Conservation (phyloP, 441 rosid species). For the Gossypium gossypioides region DNA sequence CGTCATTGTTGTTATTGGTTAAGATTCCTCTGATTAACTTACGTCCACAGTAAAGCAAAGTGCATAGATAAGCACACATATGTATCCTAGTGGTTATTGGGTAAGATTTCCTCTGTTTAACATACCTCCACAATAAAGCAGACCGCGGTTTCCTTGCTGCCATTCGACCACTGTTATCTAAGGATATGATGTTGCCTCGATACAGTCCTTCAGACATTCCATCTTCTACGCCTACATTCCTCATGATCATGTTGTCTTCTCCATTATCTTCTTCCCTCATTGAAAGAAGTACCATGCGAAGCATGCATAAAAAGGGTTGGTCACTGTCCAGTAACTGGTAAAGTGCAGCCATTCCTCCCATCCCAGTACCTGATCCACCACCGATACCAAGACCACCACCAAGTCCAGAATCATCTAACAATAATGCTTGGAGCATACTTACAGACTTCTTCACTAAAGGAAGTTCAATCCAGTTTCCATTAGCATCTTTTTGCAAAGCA, state of each 20-base stretch:
- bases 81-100: not conserved
- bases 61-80: not conserved
- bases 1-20: not conserved
- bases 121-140: constrained; percentile 93
- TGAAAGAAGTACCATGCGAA: constrained; percentile 95
- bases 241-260: constrained; percentile 67
- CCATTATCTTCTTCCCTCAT: constrained; percentile 98
- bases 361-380: constrained; percentile 99
- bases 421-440: constrained; percentile 92
- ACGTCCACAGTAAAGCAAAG: constrained; percentile 49
- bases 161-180: constrained; percentile 51
- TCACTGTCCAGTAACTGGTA: constrained; percentile 97
- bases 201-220: constrained; percentile 38
- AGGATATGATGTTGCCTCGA: constrained; percentile 30
- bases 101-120: not conserved
- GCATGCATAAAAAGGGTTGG: constrained; percentile 99
- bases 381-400: constrained; percentile 99
- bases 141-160: constrained; percentile 67
- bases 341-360: constrained; percentile 99
- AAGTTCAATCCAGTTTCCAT: constrained; percentile 96
- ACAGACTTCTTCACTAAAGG: constrained; percentile 90
- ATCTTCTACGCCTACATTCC: constrained; percentile 50
- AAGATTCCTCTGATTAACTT: constrained; percentile 16
- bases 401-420: constrained; percentile 93
- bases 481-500: constrained; percentile 80